Evolutionary conservation across 2,329 filamentous ascomycete genomes (phyloP), one percentile per base, ranked within the genome.

Genomic region (Elsinoe batatas): DNA sequence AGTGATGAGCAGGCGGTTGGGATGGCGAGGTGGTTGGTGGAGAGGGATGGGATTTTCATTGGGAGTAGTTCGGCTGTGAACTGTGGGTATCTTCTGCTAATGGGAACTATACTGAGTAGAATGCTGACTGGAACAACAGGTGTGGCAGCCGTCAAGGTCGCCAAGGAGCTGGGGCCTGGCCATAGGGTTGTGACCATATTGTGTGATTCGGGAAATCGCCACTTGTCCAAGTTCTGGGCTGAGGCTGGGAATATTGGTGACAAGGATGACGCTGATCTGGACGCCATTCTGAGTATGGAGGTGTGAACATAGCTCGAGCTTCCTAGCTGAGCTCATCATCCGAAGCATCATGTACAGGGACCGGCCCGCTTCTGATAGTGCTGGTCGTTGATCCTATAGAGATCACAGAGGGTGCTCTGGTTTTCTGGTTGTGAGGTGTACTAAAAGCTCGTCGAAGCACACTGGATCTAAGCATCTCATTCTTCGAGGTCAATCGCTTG

Each of bases 1-100:
- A 88, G 82, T 2, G 94, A 98, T 69, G 81, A 83, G 50, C 91
- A 98, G 74, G 93, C 93, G 11, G 83, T 88, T 68, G 79, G 79
- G 55, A 98, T 98, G 93, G 93, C 91, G n/a, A 78, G 88, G 60
- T 97, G 90, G 89, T 74, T 98, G 38, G 91, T 96, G 7, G 91
- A 97, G 72, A 86, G 91, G 60, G 93, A 98, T 69, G 93, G 93
- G 6, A 84, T 98, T 54, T 98, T 98, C 65, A 78, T 91, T 38
- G 94, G 93, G 7, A 95, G 91, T 68, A 95, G 89, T 68, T 95
- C 87, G 69, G 87, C 91, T n/a, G 91, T 98, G 53, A 98, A 98
- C 69, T 95, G 91, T 77, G 65, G 70, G 78, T 73, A 26, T 55
- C 40, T 30, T 55, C 30, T 44, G 42, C 20, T 33, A 18, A 33